Percentiles rank a stretch among this genome's conserved stretches.
Evolutionary conservation across 768 basidiomycete genomes (phyloP).

Genomic region (Trametes sanguinea): DNA sequence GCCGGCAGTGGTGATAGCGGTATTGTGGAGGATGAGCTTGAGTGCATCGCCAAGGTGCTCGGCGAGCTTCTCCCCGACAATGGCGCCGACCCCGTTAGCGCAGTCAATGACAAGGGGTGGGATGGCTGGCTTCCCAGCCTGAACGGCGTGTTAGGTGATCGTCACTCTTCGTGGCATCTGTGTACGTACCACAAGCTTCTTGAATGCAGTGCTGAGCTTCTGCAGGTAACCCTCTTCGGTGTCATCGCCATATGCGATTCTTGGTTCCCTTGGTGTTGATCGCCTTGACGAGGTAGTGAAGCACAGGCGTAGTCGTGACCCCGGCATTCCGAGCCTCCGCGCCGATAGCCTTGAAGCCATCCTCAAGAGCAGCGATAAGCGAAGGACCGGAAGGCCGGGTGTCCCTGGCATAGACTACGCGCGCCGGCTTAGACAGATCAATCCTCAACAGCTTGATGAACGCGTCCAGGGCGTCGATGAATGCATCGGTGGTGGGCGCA

Average conservation of each 20-base stretch:
- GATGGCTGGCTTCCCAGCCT: conserved; percentile 61
- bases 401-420: conserved; percentile 89
- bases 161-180: not conserved
- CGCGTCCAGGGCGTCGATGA: conserved; percentile 61
- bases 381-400: conserved; percentile 85
- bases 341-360: conserved; percentile 76
- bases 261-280: conserved; percentile 84
- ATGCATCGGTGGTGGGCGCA: conserved; percentile 70
- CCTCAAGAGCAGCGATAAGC: conserved; percentile 76
- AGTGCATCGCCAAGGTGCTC: conserved; percentile 62
- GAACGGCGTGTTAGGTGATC: conserved; percentile 7
- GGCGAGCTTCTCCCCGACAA: conserved; percentile 62
- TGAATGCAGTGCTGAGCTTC: conserved; percentile 83
- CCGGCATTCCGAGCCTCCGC: conserved; percentile 74
- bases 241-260: conserved; percentile 78
- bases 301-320: conserved; percentile 89
- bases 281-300: conserved; percentile 91
- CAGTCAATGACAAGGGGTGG: conserved; percentile 85
- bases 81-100: conserved; percentile 96
- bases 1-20: conserved; percentile 60
- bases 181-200: conserved; percentile 76
- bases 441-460: conserved; percentile 70
- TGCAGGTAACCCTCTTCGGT: conserved; percentile 80
- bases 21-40: conserved; percentile 69
- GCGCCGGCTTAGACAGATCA: conserved; percentile 74